Conservation (phyloP, 805 yeast genomes). For the Myxozyma nipponensis region DNA sequence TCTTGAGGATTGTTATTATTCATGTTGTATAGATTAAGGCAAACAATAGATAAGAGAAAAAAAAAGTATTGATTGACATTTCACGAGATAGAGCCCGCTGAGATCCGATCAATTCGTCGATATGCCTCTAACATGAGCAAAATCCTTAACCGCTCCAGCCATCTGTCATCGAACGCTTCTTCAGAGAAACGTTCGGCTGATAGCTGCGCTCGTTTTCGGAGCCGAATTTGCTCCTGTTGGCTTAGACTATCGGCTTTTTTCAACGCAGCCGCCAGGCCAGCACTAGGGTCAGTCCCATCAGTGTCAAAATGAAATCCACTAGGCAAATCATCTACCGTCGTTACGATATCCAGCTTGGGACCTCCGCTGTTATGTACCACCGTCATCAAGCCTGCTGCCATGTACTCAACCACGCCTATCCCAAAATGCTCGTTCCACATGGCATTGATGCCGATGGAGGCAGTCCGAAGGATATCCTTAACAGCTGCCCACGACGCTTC, state of each 20-base stretch:
- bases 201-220: conserved; percentile 44
- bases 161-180: conserved; percentile 48
- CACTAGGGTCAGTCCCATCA: conserved; percentile 49
- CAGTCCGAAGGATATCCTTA: conserved; percentile 47
- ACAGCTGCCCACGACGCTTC: conserved; percentile 73
- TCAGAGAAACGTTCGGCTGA: conserved; percentile 59
- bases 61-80: neutral
- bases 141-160: conserved; percentile 41
- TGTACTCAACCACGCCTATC: conserved; percentile 90
- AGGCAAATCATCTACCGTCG: conserved; percentile 45
- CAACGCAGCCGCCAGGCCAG: conserved; percentile 48
- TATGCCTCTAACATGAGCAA: conserved; percentile 22
- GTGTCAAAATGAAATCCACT: conserved; percentile 81
- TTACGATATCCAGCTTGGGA: conserved; percentile 81
- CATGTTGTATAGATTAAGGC: neutral
- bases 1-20: neutral
- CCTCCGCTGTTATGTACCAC: conserved; percentile 95
- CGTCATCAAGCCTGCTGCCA: conserved; percentile 82
- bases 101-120: conserved; percentile 13
- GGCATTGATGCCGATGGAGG: conserved; percentile 80
- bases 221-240: conserved; percentile 39
- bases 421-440: conserved; percentile 99
- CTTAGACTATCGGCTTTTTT: conserved; percentile 41
- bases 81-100: conserved; percentile 16
- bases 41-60: too few species aligned